Evolutionary conservation across 2,329 filamentous ascomycete species (phyloP), one percentile per base, ranked within the genome.

Genomic region (Hortaea werneckii): DNA sequence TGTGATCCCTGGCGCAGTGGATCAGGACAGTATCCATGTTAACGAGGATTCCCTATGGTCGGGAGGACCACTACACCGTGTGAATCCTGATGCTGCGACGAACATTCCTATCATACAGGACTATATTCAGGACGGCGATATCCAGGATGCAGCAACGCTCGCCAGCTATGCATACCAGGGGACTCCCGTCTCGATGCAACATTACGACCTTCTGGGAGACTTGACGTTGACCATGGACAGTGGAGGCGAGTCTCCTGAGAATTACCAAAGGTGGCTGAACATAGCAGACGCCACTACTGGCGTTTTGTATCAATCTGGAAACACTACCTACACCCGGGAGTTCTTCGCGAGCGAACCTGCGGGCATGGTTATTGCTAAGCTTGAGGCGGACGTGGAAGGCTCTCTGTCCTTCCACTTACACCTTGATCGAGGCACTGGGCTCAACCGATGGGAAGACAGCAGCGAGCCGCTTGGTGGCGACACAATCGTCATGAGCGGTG

Each of bases 1-100:
- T 29, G 45, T 43, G 13, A 34, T 47, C 27, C 45, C 32, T 5
- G 47, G 47, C 13, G 46, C 41, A 28, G 42, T 45, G 2, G 42
- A 37, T 10, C 34, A 35, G 12, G 47, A 49, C 34, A 34, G 41
- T 20, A 40, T 49, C 29, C 44, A 42, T 40, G 32, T 49, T 8
- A 49, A 49, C 26, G 47, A 49, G 37, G 47, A 49, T 32, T 46
- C 44, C 11, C 42, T 49, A 20, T 49, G 47, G 47, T 49, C 45
- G 10, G 47, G 47, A 27, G 44, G 40, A 8, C 42, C 40, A 7
- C 40, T 46, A 11, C 26, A 46, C 29, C 40, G 47, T 5, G 37
- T 49, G 37, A 49, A 49, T 26, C 44, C 34, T 9, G 47, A 42
- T 26, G 47, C 47, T 13, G 6, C 8, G 6, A 30, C 37, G n/a